phyloP scores from a whole-genome alignment of 257 asterid genomes.

The Verbena officinalis region DNA sequence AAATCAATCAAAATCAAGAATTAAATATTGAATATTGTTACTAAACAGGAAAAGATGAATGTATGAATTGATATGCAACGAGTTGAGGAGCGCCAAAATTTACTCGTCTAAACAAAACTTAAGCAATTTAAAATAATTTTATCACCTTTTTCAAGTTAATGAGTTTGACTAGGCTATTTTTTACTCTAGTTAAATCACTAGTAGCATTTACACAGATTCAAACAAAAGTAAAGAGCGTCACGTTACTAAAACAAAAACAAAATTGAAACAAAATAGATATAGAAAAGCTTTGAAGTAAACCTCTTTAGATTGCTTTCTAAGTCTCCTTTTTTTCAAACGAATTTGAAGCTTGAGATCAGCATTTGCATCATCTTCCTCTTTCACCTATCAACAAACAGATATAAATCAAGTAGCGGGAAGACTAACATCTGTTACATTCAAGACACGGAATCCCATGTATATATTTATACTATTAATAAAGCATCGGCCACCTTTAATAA shows the following conservation, averaged over 20 bases:
- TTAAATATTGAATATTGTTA: too few relatives aligned
- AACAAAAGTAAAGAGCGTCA: neutral
- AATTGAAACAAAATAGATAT: conserved; percentile 19
- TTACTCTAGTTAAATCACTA: neutral
- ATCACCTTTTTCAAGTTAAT: conserved; percentile 10
- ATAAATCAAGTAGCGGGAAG: conserved; percentile 1
- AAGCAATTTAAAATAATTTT: neutral
- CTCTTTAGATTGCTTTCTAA: conserved; percentile 54
- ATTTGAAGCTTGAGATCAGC: conserved; percentile 69
- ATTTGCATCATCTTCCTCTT: conserved; percentile 90
- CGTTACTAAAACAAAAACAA: conserved; percentile 10
- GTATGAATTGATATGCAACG: too few relatives aligned
- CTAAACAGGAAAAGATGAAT: too few relatives aligned
- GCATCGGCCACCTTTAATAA: too few relatives aligned
- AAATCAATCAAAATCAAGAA: conserved; percentile 18
- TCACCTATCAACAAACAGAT: conserved; percentile 59
- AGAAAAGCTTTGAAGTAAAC: conserved; percentile 40
- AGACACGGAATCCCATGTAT: neutral
- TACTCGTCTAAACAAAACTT: neutral
- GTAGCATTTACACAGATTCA: conserved; percentile 10
- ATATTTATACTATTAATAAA: too few relatives aligned
- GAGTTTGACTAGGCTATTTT: conserved; percentile 19
- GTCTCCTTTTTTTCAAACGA: conserved; percentile 73
- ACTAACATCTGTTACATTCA: conserved; percentile 10
- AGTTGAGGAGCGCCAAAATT: too few relatives aligned